Evolutionary conservation across 2,329 filamentous ascomycete genomes (phyloP), one percentile per base, ranked within the genome.

Genomic region (Beauveria caledonica): DNA sequence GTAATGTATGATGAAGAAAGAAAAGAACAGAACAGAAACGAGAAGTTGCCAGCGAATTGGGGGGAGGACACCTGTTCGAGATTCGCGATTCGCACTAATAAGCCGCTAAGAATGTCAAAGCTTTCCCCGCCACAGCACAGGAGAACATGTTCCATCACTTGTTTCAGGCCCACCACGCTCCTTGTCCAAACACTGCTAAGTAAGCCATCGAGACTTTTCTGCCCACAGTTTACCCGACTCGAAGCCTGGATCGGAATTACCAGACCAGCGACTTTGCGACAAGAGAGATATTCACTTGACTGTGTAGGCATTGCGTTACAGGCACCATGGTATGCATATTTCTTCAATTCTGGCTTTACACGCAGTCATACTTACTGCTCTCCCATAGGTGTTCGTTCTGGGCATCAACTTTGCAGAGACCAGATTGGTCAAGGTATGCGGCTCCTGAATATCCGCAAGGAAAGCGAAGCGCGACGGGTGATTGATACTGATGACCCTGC

Each of bases 341-440:
- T 19, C 4, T 5, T 11, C 7, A 19, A 45, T 45, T 13, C 6
- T 9, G 8, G 21, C n/a, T 1, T 19, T 13, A 40, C 7, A 3
- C 2, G 8, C 15, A 36, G 11, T 11, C 7, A 27, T 44, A 21
- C 40, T 53, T 17, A 49, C 21, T 19, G 13, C 42, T 23, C 33
- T 2, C 46, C 3, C 17, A 40, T 21, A 91, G 90, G 88, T 92
- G 70, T 90, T 94, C 79, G 87, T 97, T 69, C 81, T 93, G 70
- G 90, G 90, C 69, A 80, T 90, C 78, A 92, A 89, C 78, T 97
- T 97, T 79, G 78, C 84, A 68, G 92, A 96, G 77, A 77, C 80
- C 69, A 87, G 87, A 74, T 84, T 97, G 70, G 87, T 97, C 72
- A 88, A 89, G 80, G 91, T 90, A 85, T 73, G 77, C 50, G n/a